Evolutionary conservation across 306 rosid genomes (phyloP), one percentile per base, ranked within the genome.

Genomic region (Quercus glauca): DNA sequence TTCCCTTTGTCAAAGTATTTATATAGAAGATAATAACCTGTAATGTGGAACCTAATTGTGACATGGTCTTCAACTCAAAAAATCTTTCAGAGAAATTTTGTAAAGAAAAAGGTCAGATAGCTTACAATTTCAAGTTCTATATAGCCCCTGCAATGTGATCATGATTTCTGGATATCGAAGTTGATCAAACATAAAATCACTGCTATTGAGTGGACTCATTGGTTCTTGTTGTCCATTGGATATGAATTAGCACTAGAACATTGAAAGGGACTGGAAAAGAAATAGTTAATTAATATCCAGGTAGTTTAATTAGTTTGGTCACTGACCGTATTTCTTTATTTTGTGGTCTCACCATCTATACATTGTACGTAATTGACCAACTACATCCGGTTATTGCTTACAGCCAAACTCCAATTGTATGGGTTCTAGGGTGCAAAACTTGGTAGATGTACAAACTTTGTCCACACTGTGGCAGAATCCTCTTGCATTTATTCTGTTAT

Each of bases 1-100:
- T 95, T 95, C 75, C 98, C 97, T n/a, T 85, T 95, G 57, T 88
- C 97, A 18, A 95, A 89, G 82, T 95, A 91, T 84, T 67, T 95
- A 78, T 95, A 95, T 81, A 89, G 97, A 84, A 82, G 88, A 71
- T 94, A 78, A 77, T 28, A 55, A 23, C 61, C 41, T 75, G 61
- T 53, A 43, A 43, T 75, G 73, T 26, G 55, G 58, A 57, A 67
- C 55, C 73, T 79, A 79, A 71, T 5, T 75, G 76, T 78, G 79
- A 67, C 60, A 56, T 72, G 82, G 75, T 61, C 73, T 4, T 58
- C 71, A 68, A 59, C 3, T 20, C 17, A 45, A 17, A 45, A 76
- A 78, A 73, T 69, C 58, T 31, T 21, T 5, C 55, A 43, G 51
- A 72, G 70, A 69, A 77, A 77, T 18, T 68, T 15, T 59, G 31